These are phyloP conservation scores for Globisporangium nagaii DNA, from an alignment of 352 stramenopile species.

Conservation along the genomic window DNA sequence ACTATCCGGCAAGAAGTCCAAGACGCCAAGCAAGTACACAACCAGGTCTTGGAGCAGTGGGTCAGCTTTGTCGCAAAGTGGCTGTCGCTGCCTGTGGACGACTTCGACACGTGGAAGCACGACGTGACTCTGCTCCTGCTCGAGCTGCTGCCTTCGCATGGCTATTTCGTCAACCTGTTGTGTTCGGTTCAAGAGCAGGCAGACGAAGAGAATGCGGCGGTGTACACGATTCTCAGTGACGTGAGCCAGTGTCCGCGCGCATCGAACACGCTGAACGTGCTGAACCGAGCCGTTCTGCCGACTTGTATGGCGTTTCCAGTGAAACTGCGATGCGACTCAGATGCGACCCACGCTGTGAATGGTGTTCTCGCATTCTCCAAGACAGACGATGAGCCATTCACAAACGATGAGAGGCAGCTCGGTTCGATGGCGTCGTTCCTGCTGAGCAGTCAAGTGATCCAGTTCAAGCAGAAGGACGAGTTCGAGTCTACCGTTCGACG, in stretches of 20 bases:
- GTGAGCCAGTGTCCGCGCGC: background rate
- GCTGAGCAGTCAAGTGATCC: slow-evolving; percentile 3
- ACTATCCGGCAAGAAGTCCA: background rate
- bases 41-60: slow-evolving; percentile 1
- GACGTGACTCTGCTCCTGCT: background rate
- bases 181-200: background rate
- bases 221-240: slow-evolving; percentile 4
- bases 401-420: slow-evolving; percentile 5
- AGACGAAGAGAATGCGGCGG: background rate
- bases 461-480: background rate
- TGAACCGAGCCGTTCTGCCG: slow-evolving; percentile 3
- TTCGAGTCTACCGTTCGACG: background rate
- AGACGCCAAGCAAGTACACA: background rate
- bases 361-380: slow-evolving; percentile 8
- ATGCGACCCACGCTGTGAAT: background rate
- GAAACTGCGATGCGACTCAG: background rate
- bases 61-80: slow-evolving; percentile 5
- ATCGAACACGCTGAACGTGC: slow-evolving; percentile 7
- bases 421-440: background rate
- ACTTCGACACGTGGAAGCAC: slow-evolving; percentile 6
- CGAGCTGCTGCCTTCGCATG: background rate
- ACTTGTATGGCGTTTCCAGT: slow-evolving; percentile 9
- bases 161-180: slow-evolving; percentile 5
- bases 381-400: slow-evolving; percentile 1
- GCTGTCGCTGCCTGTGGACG: background rate